Conservation (phyloP, 345 rosid species). For the Combretum micranthum region DNA sequence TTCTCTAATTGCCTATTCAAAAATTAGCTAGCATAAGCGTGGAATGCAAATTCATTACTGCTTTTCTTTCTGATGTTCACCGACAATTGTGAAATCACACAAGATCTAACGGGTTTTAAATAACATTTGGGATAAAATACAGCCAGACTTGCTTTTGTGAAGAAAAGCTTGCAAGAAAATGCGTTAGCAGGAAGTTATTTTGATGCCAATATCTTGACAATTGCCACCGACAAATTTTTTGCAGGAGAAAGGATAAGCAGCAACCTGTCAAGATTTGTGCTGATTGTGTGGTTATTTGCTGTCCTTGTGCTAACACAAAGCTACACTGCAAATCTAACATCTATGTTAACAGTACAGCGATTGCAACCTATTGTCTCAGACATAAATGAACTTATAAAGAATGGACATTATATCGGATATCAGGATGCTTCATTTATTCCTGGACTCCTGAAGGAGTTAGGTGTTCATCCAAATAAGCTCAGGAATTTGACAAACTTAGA, state of each 20-base stretch:
- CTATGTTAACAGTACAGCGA: constrained; percentile 47
- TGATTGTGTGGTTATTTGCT: constrained; percentile 58
- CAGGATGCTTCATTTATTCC: constrained; percentile 24
- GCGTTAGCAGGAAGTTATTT: no score
- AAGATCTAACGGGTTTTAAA: no score
- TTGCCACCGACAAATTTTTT: background rate
- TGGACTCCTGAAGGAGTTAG: constrained; percentile 20
- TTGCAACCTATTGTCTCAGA: constrained; percentile 40
- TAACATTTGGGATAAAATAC: no score
- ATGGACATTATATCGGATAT: constrained; percentile 38
- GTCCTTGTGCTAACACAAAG: constrained; percentile 63
- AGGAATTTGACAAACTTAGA: constrained; percentile 11
- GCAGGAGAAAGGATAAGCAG: constrained; percentile 57
- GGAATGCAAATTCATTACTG: no score
- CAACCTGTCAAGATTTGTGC: constrained; percentile 37
- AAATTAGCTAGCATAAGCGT: no score
- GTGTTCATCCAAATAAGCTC: constrained; percentile 17
- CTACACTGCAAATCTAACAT: constrained; percentile 65
- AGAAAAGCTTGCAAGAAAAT: no score
- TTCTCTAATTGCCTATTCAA: background rate
- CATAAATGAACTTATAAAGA: constrained; percentile 27
- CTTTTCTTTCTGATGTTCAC: no score
- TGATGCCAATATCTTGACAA: no score
- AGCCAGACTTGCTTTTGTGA: no score
- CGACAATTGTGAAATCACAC: no score